Conservation (phyloP, 768 basidiomycete species). For the Lentinus brumalis region DNA sequence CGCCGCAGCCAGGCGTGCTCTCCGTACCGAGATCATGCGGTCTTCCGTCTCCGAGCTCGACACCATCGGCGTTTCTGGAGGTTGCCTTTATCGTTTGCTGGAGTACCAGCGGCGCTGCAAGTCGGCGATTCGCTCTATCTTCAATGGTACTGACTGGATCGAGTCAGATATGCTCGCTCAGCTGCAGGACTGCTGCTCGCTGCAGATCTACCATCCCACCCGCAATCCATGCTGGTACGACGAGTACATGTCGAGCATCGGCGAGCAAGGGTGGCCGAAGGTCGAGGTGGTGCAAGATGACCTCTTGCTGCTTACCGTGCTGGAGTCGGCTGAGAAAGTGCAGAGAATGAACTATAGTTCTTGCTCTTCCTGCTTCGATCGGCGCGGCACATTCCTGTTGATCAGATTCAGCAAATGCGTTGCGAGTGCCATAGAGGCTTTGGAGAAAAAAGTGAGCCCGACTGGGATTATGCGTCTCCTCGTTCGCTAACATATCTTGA, state of each 20-base stretch:
- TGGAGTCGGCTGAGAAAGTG: neutral
- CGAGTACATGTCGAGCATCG: neutral
- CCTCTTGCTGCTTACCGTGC: neutral
- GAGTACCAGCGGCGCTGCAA: slow-evolving; percentile 7
- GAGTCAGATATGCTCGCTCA: slow-evolving; percentile 1
- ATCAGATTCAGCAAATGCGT: slow-evolving; percentile 1
- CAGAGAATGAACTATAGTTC: neutral
- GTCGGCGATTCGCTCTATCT: neutral
- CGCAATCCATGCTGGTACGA: neutral
- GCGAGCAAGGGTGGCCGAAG: neutral
- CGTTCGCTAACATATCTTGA: too few relatives aligned
- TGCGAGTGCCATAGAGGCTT: neutral
- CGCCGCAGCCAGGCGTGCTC: neutral
- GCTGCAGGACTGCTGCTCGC: neutral
- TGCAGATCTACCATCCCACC: too few relatives aligned
- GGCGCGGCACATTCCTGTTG: neutral
- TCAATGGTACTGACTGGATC: slow-evolving; percentile 1
- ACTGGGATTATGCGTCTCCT: neutral
- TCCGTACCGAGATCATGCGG: neutral
- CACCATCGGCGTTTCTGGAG: neutral
- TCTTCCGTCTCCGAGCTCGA: neutral
- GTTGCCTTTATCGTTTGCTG: slow-evolving; percentile 4
- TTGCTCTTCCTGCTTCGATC: neutral
- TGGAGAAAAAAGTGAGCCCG: slow-evolving; percentile 1
- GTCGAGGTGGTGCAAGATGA: neutral